Conservation (phyloP, 2,329 filamentous ascomycete genomes). For the Aureobasidium sp. region DNA sequence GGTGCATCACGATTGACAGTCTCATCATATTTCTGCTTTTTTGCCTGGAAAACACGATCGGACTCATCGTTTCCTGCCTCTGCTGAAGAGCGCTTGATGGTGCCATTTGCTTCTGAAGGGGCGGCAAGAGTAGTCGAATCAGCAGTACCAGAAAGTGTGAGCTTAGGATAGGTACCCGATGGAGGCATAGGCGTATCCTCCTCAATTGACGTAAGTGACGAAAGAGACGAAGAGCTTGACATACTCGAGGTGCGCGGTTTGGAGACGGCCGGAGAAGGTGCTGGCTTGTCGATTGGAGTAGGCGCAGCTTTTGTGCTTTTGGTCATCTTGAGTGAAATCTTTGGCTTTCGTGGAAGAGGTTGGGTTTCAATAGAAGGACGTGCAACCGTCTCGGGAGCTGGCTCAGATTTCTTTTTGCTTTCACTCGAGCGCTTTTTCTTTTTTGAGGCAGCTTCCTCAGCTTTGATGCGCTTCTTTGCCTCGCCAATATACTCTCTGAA, state of each 20-base stretch:
- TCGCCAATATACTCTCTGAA: conserved; percentile 40
- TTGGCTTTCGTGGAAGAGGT: conserved; percentile 22
- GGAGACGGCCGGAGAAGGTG: not conserved
- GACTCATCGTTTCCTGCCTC: conserved; percentile 28
- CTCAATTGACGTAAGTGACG: conserved; percentile 29
- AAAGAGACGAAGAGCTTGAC: conserved; percentile 32
- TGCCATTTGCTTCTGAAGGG: conserved; percentile 4
- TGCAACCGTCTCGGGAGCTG: conserved; percentile 11
- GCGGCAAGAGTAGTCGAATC: not conserved
- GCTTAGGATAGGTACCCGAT: too few relatives aligned
- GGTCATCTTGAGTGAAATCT: conserved; percentile 28
- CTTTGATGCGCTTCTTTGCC: conserved; percentile 37
- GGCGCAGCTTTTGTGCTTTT: not conserved
- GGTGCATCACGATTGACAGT: conserved; percentile 25
- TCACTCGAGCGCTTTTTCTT: conserved; percentile 19
- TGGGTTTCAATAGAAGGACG: conserved; percentile 28
- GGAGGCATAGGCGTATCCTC: conserved; percentile 24
- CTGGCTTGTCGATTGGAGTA: not conserved
- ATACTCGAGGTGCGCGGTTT: conserved; percentile 22
- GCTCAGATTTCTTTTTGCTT: conserved; percentile 30
- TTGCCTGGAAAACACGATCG: conserved; percentile 25
- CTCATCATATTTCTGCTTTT: conserved; percentile 30
- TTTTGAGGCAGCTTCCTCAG: conserved; percentile 23
- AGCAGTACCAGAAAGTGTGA: not conserved
- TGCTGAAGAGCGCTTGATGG: conserved; percentile 31